These are phyloP conservation scores for Cicer chorassanicum DNA, from an alignment of 306 rosid species.

Conservation along the genomic window DNA sequence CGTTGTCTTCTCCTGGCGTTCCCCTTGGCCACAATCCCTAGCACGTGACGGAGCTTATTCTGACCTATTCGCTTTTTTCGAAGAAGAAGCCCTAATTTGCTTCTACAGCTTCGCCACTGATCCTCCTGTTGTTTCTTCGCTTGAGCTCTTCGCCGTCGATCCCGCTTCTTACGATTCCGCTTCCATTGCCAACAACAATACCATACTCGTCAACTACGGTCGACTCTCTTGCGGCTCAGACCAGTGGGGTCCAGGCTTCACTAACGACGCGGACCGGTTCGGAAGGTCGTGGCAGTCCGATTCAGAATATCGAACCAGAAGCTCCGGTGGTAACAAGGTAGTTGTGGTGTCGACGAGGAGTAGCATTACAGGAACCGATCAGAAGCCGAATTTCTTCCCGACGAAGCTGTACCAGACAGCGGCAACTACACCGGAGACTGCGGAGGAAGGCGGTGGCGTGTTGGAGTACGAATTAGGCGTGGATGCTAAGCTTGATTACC, in stretches of 20 bases:
- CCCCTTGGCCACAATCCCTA: slow-evolving; percentile 73
- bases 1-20: slow-evolving; percentile 84
- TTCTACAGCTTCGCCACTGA: slow-evolving; percentile 93
- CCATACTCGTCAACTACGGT: slow-evolving; percentile 79
- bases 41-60: slow-evolving; percentile 85
- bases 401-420: slow-evolving; percentile 77
- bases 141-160: slow-evolving; percentile 73
- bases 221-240: slow-evolving; percentile 73
- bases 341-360: slow-evolving; percentile 51
- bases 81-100: slow-evolving; percentile 70
- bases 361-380: slow-evolving; percentile 56
- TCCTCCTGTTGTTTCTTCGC: slow-evolving; percentile 79
- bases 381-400: slow-evolving; percentile 77
- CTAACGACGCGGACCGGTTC: slow-evolving; percentile 68
- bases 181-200: slow-evolving; percentile 29
- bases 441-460: slow-evolving; percentile 47
- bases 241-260: slow-evolving; percentile 92
- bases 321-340: background rate
- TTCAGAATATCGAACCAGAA: slow-evolving; percentile 26
- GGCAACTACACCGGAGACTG: slow-evolving; percentile 40
- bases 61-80: slow-evolving; percentile 65
- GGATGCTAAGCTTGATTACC: slow-evolving; percentile 89
- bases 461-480: slow-evolving; percentile 69
- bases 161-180: slow-evolving; percentile 64
- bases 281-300: slow-evolving; percentile 93